Conservation (phyloP, 306 rosid genomes). For the Sphenostylis stenocarpa region DNA sequence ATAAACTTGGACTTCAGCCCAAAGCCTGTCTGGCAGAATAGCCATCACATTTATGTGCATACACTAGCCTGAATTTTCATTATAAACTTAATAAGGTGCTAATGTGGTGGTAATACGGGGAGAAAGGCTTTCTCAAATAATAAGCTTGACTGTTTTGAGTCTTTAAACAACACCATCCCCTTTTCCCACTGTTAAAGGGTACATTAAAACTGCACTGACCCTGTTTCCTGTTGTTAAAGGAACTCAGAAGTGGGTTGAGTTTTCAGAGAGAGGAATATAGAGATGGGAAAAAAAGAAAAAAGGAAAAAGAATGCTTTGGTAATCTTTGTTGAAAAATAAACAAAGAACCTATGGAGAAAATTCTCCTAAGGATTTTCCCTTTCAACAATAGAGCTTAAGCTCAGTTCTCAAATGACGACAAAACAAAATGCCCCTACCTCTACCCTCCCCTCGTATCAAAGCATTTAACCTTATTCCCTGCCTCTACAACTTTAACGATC, state of each 20-base stretch:
- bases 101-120: not conserved
- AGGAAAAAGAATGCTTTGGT: not conserved
- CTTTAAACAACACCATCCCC: not conserved
- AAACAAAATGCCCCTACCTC: not conserved
- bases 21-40: not conserved
- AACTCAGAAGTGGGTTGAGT: not conserved
- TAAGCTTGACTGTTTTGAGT: not conserved
- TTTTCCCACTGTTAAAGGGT: not conserved
- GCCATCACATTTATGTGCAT: not conserved
- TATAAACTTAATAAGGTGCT: not conserved
- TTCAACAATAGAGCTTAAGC: not conserved
- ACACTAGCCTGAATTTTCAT: constrained; percentile 1
- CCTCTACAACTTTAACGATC: not conserved
- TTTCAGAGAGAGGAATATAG: not conserved
- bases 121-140: not conserved
- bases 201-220: not conserved
- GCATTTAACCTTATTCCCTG: not conserved
- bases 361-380: not conserved
- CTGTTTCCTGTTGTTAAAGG: not conserved
- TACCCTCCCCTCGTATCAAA: not conserved
- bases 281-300: not conserved
- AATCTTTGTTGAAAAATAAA: not conserved
- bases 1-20: constrained; percentile 1
- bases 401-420: not conserved
- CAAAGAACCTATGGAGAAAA: not conserved